These are phyloP conservation scores for Solanum hybrid DNA, from an alignment of 305 asterid genomes.

Conservation along the genomic window DNA sequence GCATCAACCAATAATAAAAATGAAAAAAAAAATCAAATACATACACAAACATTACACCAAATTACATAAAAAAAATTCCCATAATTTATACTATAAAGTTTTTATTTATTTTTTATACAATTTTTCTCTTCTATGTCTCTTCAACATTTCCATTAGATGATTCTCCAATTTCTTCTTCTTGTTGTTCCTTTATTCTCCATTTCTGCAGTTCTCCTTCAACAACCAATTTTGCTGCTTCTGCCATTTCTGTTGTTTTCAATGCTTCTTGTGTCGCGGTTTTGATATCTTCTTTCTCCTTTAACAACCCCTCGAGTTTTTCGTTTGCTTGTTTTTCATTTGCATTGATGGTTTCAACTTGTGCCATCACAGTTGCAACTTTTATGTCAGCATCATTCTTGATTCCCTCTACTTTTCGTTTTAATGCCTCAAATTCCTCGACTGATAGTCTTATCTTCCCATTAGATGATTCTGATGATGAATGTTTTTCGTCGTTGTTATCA, in stretches of 20 bases:
- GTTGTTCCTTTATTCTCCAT: slow-evolving; percentile 41
- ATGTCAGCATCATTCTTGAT: slow-evolving; percentile 35
- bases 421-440: slow-evolving; percentile 34
- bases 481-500: neutral
- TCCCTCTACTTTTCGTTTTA: slow-evolving; percentile 45
- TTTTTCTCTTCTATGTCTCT: neutral
- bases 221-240: slow-evolving; percentile 54
- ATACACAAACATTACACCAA: neutral
- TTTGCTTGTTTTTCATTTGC: slow-evolving; percentile 28
- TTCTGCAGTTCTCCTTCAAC: slow-evolving; percentile 59
- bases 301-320: slow-evolving; percentile 34
- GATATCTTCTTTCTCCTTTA: slow-evolving; percentile 39
- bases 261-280: slow-evolving; percentile 53
- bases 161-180: slow-evolving; percentile 21
- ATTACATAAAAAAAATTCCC: neutral
- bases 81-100: neutral
- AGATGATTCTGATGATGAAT: slow-evolving; percentile 9
- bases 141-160: slow-evolving; percentile 9
- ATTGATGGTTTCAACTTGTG: slow-evolving; percentile 43
- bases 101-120: neutral
- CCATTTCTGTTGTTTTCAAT: slow-evolving; percentile 54
- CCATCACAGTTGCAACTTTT: slow-evolving; percentile 52
- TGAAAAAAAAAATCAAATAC: neutral
- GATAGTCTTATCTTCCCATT: slow-evolving; percentile 45
- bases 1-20: neutral